phyloP scores from a whole-genome alignment of 352 stramenopile species.

The Phytophthora hybrid region DNA sequence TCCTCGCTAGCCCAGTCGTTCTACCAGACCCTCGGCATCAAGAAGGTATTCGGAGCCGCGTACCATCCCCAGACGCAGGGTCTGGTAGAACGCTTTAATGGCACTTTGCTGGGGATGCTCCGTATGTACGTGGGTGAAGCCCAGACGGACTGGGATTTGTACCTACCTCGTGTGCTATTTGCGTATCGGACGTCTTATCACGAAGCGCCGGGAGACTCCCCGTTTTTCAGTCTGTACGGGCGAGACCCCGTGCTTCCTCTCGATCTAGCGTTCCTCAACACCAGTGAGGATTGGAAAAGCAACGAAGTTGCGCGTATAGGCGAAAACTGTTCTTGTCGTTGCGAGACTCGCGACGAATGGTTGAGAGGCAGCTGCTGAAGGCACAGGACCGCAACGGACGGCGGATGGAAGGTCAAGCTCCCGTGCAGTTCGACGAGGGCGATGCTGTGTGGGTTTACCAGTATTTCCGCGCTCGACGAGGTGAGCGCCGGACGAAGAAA shows the following conservation, averaged over 20 bases:
- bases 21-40: too few species aligned
- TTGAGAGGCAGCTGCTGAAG: constrained; percentile 12
- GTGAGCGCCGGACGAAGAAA: constrained; percentile 5
- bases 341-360: not conserved
- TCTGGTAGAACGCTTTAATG: too few species aligned
- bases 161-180: constrained; percentile 5
- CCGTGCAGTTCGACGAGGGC: not conserved
- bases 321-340: constrained; percentile 1
- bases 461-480: not conserved
- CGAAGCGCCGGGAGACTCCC: constrained; percentile 6
- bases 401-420: not conserved
- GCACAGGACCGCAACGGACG: not conserved
- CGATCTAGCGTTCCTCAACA: constrained; percentile 18
- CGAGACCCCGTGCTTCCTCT: constrained; percentile 6
- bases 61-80: too few species aligned
- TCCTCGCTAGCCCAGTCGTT: not conserved
- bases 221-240: constrained; percentile 15
- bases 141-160: constrained; percentile 12
- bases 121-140: not conserved
- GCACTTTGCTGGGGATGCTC: too few species aligned
- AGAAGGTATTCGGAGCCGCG: too few species aligned
- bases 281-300: constrained; percentile 7
- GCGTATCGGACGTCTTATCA: constrained; percentile 17
- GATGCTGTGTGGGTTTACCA: constrained; percentile 14
- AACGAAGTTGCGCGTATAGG: constrained; percentile 9